These are phyloP conservation scores for Hypocreales sp. DNA, from an alignment of 2,329 filamentous ascomycete genomes.

Conservation along the genomic window DNA sequence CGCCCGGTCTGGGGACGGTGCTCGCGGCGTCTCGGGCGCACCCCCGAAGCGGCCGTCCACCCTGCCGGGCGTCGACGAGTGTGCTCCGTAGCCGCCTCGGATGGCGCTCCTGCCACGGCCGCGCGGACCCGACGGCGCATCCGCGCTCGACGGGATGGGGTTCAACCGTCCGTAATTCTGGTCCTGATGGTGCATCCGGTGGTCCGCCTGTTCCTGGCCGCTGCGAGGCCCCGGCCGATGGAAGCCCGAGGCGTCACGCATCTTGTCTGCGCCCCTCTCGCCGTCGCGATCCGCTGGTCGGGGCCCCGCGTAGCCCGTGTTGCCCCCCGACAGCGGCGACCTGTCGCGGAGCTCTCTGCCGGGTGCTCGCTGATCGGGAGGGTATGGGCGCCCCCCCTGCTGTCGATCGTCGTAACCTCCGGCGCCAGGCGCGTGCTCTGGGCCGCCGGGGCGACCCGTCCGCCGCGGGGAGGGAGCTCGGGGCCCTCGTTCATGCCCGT, in stretches of 20 bases:
- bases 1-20: slow-evolving; percentile 31
- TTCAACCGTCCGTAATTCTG: slow-evolving; percentile 49
- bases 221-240: slow-evolving; percentile 18
- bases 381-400: slow-evolving; percentile 25
- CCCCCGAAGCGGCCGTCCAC: slow-evolving; percentile 25
- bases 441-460: slow-evolving; percentile 15
- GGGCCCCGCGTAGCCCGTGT: slow-evolving; percentile 14
- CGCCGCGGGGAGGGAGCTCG: slow-evolving; percentile 34
- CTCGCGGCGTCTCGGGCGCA: slow-evolving; percentile 24
- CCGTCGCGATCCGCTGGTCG: slow-evolving; percentile 23
- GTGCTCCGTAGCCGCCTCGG: slow-evolving; percentile 18
- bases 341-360: slow-evolving; percentile 17
- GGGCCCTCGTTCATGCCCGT: slow-evolving; percentile 24
- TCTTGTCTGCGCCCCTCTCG: slow-evolving; percentile 19
- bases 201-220: slow-evolving; percentile 33
- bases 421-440: slow-evolving; percentile 17
- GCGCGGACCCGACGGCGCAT: slow-evolving; percentile 40
- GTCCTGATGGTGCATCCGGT: slow-evolving; percentile 37
- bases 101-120: slow-evolving; percentile 29
- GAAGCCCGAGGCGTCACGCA: slow-evolving; percentile 23
- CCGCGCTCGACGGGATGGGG: slow-evolving; percentile 27
- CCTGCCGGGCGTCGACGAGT: slow-evolving; percentile 21
- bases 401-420: slow-evolving; percentile 29
- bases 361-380: slow-evolving; percentile 13
- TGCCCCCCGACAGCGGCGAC: slow-evolving; percentile 11